Evolutionary conservation across 768 basidiomycete genomes (phyloP), one percentile per base, ranked within the genome.

Genomic region (Rhodosporidiobolus odoratus): DNA sequence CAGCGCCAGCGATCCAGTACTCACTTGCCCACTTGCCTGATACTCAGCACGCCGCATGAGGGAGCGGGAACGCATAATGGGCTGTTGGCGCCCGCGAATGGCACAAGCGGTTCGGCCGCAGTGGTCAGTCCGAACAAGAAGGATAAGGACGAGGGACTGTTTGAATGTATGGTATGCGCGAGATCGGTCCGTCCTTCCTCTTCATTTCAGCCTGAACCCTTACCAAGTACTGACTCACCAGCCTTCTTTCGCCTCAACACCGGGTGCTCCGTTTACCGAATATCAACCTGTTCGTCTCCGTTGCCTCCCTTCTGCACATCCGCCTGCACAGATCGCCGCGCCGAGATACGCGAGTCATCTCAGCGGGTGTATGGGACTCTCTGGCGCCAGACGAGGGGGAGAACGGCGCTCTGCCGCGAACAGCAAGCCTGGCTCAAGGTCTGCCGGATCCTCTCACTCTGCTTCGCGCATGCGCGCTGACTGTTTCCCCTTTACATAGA

Each of bases 291-390:
- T 27, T 3, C 23, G 21, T 25, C 40, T 35, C 32, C 9, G 40
- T 10, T 38, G 10, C 19, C 30, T 34, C 15, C 5, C 35, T 52
- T 7, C 17, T 25, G 50, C 34, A 2, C 0, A 3, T 3, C 2
- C 17, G 13, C 6, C 1, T 21, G 3, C 25, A 1, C 52, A 72
- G 71, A 68, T 73, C 16, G 71, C 71, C 0, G 71, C 71, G 5
- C 60, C 71, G 25, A 45, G 71, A 12, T 73, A 73, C 21, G 71
- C 71, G n/a, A 62, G 60, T 45, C 71, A 73, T 34, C 30, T 73
- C 59, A 65, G 66, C 38, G 66, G 71, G 3, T 72, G 71, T 23
- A 45, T 45, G 43, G 43, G 43, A 23, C 43, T 45, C 23, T 45
- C 43, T n/a, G n/a, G n/a, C n/a, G 27, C n/a, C n/a, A n/a, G n/a